Evolutionary conservation across 345 rosid genomes (phyloP), one percentile per base, ranked within the genome.

Genomic region (Clausena lansium): DNA sequence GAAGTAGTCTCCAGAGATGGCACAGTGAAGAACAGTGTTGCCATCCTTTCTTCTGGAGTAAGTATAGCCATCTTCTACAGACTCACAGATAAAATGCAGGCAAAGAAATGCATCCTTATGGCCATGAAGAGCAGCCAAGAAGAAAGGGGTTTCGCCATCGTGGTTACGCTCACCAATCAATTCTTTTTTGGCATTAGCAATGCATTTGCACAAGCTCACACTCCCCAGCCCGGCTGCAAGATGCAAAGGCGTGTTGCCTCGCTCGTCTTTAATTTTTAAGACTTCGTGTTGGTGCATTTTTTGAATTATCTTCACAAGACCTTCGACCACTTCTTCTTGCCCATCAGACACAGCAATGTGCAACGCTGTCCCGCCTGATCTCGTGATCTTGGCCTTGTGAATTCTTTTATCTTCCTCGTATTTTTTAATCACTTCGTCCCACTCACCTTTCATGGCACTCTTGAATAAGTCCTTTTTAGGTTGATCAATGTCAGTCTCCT

Each of bases 191-290:
- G 0, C 25, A 0, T 2, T 5, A 14, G 83, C 82, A 4, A 89
- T 77, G 83, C 35, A 50, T 2, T 6, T 0, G 64, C 89, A 89
- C 83, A 89, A 83, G 66, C 62, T 74, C 2, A 58, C 77, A 41
- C 66, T 83, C 32, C 92, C 90, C 5, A 82, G 67, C 4, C 73
- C 20, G n/a, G 90, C 92, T 0, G 88, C 90, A 0, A 60, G 5
- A 32, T 88, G 92, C n/a, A 88, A 87, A 20, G 90, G 77, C 4
- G 86, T 86, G 52, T 83, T 84, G 1, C 81, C 84, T 14, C 32
- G 33, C 13, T 84, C 86, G 32, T 84, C 83, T 19, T 2, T 28
- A 0, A 63, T 70, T 28, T 19, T 20, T 2, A 85, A 75, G 2
- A 58, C 85, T 14, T 41, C 15, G 11, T 1, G 28, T 25, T 55